Percentiles rank a stretch among this genome's conserved stretches.
phyloP scores from a whole-genome alignment of 768 basidiomycete species.

The Lactarius hatsudake region DNA sequence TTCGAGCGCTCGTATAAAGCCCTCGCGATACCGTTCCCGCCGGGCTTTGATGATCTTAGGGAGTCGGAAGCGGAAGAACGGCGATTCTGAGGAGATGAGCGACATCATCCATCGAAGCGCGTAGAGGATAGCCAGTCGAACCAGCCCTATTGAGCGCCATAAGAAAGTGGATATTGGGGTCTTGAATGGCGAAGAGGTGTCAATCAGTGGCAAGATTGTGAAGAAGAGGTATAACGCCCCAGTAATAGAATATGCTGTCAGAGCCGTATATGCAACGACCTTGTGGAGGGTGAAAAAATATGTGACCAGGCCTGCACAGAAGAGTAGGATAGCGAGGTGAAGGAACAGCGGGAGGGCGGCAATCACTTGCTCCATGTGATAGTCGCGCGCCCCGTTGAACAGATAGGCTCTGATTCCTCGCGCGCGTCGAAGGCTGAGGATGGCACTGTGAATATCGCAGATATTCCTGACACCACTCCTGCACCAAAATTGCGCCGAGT shows the following conservation, averaged over 20 bases:
- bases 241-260: constrained; percentile 1
- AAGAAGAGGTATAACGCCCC: constrained; percentile 12
- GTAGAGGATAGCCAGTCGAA: background rate
- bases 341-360: constrained; percentile 17
- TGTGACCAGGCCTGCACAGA: constrained; percentile 20
- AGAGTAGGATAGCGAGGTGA: constrained; percentile 23
- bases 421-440: constrained; percentile 17
- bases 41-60: constrained; percentile 7
- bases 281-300: constrained; percentile 21
- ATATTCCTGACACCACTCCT: constrained; percentile 22
- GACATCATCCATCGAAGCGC: background rate
- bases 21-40: constrained; percentile 17
- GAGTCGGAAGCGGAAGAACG: constrained; percentile 8
- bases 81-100: background rate
- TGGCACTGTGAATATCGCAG: constrained; percentile 9
- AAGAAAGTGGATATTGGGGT: constrained; percentile 20
- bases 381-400: constrained; percentile 8
- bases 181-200: constrained; percentile 22
- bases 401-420: constrained; percentile 23
- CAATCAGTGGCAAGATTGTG: constrained; percentile 19
- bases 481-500: constrained; percentile 11
- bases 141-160: constrained; percentile 8
- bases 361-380: constrained; percentile 13
- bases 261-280: constrained; percentile 10
- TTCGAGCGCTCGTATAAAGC: constrained; percentile 14